Evolutionary conservation across 345 rosid genomes (phyloP).

Genomic region (Rhodamnia rubescens): DNA sequence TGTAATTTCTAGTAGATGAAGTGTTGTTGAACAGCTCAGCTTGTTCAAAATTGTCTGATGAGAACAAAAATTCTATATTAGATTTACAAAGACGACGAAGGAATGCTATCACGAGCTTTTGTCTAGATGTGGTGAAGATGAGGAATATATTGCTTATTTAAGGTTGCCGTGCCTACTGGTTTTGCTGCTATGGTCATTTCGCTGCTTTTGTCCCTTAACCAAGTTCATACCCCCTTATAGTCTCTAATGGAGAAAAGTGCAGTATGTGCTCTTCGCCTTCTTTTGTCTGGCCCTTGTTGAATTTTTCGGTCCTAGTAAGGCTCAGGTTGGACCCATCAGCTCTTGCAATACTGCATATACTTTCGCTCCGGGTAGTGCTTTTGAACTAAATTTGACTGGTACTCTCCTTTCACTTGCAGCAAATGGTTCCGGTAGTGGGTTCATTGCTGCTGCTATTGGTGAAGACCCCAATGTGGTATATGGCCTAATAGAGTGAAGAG

Average conservation of each 20-base stretch:
- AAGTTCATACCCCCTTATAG: not conserved
- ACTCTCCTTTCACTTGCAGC: conserved; percentile 5
- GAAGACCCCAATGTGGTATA: not conserved
- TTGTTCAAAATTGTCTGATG: not conserved
- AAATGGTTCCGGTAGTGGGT: conserved; percentile 12
- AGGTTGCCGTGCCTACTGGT: not conserved
- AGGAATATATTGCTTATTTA: not conserved
- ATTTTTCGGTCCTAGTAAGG: not conserved
- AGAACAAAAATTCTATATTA: not conserved
- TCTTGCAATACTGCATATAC: conserved; percentile 3
- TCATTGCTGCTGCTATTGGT: not conserved
- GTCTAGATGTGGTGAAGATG: not conserved
- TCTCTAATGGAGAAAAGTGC: not conserved
- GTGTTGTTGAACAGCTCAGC: not conserved
- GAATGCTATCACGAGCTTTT: not conserved
- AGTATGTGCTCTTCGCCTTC: not conserved
- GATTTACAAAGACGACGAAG: not conserved
- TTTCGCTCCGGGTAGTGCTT: conserved; percentile 13
- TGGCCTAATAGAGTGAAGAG: conserved; percentile 16
- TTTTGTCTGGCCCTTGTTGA: not conserved
- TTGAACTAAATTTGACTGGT: conserved; percentile 2
- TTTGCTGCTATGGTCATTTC: not conserved
- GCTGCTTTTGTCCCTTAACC: not conserved
- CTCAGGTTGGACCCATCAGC: not conserved
- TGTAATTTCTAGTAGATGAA: not conserved